Percentiles rank a stretch among this genome's conserved stretches.
phyloP scores from a whole-genome alignment of 768 basidiomycete species.

The Kondoa malvinella region DNA sequence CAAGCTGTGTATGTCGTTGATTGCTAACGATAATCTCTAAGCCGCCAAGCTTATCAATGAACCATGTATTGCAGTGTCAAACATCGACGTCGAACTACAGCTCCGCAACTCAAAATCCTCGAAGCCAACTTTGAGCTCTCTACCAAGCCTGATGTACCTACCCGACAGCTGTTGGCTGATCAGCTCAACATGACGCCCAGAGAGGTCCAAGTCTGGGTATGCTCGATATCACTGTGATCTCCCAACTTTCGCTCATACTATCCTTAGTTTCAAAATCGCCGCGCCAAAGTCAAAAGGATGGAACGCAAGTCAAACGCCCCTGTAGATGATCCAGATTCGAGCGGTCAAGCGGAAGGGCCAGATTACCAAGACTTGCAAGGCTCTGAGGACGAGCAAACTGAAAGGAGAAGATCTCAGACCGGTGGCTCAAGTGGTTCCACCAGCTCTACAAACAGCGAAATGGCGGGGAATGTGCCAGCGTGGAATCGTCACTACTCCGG shows the following conservation, averaged over 20 bases:
- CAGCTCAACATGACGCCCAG: constrained; percentile 81
- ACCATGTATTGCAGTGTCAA: constrained; percentile 16
- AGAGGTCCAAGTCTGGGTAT: constrained; percentile 69
- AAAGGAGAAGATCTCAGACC: neutral
- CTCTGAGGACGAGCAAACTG: neutral
- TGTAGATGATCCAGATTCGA: neutral
- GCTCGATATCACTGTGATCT: neutral
- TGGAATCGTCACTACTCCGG: neutral
- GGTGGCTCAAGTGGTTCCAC: neutral
- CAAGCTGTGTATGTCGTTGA: neutral
- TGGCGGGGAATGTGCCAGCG: neutral
- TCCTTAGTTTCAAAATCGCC: constrained; percentile 24
- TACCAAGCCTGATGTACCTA: constrained; percentile 64
- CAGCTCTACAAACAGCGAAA: neutral
- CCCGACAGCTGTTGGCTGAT: constrained; percentile 60
- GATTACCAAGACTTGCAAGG: neutral
- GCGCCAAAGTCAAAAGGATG: constrained; percentile 25
- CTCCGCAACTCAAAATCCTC: constrained; percentile 70
- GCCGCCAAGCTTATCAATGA: neutral
- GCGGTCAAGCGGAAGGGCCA: neutral
- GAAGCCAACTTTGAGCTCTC: constrained; percentile 72
- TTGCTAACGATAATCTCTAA: neutral
- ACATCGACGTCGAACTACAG: constrained; percentile 48
- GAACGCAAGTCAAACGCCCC: neutral
- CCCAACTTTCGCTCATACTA: neutral